Evolutionary conservation across 495 filamentous ascomycete species (phyloP).

Genomic region (Astrothelium subdiscretum): DNA sequence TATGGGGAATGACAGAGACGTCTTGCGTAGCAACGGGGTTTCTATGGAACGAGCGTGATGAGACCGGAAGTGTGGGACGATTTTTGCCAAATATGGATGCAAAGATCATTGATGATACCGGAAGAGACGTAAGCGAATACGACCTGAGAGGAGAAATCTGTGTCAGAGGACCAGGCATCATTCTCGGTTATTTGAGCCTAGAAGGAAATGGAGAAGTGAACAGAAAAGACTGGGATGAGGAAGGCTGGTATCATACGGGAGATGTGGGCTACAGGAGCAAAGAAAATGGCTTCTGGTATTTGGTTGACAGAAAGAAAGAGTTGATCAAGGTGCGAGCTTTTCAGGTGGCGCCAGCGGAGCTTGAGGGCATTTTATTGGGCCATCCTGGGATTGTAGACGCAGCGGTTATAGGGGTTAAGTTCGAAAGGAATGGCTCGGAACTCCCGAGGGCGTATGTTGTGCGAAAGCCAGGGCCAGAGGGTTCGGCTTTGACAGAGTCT

Average conservation of each 20-base stretch:
- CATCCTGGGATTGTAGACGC: conserved; percentile 67
- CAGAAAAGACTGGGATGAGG: conserved; percentile 12
- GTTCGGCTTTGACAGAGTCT: conserved; percentile 30
- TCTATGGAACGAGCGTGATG: conserved; percentile 30
- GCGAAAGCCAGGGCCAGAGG: conserved; percentile 34
- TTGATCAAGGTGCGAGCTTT: conserved; percentile 26
- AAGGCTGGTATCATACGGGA: conserved; percentile 22
- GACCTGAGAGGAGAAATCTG: conserved; percentile 37
- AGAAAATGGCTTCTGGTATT: conserved; percentile 17
- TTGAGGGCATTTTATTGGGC: conserved; percentile 20
- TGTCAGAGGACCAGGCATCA: conserved; percentile 17
- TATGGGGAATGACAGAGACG: conserved; percentile 26
- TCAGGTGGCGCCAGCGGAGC: conserved; percentile 21
- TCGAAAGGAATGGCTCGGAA: conserved; percentile 57
- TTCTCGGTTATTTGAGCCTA: conserved; percentile 15
- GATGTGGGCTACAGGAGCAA: conserved; percentile 17
- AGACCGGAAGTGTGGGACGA: conserved; percentile 35
- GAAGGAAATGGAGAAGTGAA: conserved; percentile 21
- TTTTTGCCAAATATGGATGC: conserved; percentile 28
- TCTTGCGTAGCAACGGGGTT: conserved; percentile 35
- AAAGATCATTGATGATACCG: conserved; percentile 41
- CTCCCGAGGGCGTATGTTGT: conserved; percentile 79
- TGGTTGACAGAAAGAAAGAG: conserved; percentile 27
- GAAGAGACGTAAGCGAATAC: conserved; percentile 40
- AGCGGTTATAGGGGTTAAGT: conserved; percentile 62